Base-by-base conservation (phyloP, 139 green algal species). In the Penium margaritaceum region DNA sequence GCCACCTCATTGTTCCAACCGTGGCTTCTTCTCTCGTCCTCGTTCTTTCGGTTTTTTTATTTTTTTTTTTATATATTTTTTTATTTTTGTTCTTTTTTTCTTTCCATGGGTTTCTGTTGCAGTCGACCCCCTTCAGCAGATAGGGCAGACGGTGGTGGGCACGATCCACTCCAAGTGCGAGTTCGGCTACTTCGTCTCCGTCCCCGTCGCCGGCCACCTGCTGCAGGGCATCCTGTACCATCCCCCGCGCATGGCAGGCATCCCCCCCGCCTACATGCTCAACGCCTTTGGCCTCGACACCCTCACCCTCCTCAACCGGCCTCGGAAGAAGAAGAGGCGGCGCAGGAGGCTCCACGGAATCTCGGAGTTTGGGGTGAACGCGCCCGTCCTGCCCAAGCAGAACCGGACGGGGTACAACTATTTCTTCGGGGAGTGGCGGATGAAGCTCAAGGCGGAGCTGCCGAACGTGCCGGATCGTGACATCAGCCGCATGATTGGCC, bases 141-240 rank as follows among this genome's bases (percentile, higher is more conserved):
- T 78, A 39, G 71, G 71, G 4, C 71, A 77, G 12, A 34, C 33
- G 15, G 68, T 78, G 14, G 35, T 65, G 19, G 71, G 71, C n/a
- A 29, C 27, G 27, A 78, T 78, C 29, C 41, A 77, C 21, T 61
- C 71, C 35, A 78, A 78, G 38, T 78, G 38, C 24, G 71, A 78
- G 17, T 30, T 65, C 27, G 71, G 71, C 17, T 78, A 78, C 32
- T 78, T 78, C 38, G 34, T 78, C 1, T 60, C 63, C 19, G 71
- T 78, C 6, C 34, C 53, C 29, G 68, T 78, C 15, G 71, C 65
- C 36, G 30, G 27, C 57, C 51, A 60, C 24, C 24, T 60, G 51
- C 51, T 60, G 15, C 51, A 60, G 24, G 51, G 51, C 4, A 60
- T 60, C 15, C 51, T 60, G 5, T 60, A 60, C 51, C 51, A 60